These are phyloP conservation scores for Eucalyptus urophylla DNA, from an alignment of 345 rosid species.

Conservation along the genomic window DNA sequence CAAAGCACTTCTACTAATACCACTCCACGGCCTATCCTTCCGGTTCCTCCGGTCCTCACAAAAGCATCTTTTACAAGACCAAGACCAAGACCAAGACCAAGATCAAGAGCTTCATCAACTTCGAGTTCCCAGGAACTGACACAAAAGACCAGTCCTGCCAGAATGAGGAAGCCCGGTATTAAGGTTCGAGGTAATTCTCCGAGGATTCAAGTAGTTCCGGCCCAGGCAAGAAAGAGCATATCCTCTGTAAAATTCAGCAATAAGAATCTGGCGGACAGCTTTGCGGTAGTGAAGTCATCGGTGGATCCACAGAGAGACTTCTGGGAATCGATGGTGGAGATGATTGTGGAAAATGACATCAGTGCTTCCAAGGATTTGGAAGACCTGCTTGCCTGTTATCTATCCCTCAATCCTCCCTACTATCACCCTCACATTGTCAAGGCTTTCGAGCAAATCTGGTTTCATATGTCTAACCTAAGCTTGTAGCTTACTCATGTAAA, in stretches of 20 bases:
- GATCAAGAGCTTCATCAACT: neutral
- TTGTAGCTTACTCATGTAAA: neutral
- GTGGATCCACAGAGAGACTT: constrained; percentile 71
- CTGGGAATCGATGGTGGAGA: constrained; percentile 84
- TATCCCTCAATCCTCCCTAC: constrained; percentile 53
- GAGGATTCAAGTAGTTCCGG: constrained; percentile 25
- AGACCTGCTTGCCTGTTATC: constrained; percentile 79
- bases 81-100: neutral
- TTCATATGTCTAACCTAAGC: neutral
- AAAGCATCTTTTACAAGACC: neutral
- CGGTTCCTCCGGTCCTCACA: constrained; percentile 32
- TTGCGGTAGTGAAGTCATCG: constrained; percentile 56
- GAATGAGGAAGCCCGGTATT: constrained; percentile 7
- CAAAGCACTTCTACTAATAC: neutral
- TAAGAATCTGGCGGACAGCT: constrained; percentile 17
- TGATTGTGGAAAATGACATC: constrained; percentile 70
- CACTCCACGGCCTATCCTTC: neutral
- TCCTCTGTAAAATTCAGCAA: neutral
- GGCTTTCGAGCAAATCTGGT: constrained; percentile 78
- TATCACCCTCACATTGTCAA: constrained; percentile 55
- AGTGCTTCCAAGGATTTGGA: constrained; percentile 53
- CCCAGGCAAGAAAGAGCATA: neutral
- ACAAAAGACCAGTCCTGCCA: neutral
- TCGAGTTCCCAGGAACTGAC: neutral
- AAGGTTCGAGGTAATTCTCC: constrained; percentile 49